phyloP scores from a whole-genome alignment of 2,329 filamentous ascomycete species.

The Periconia digitata region DNA sequence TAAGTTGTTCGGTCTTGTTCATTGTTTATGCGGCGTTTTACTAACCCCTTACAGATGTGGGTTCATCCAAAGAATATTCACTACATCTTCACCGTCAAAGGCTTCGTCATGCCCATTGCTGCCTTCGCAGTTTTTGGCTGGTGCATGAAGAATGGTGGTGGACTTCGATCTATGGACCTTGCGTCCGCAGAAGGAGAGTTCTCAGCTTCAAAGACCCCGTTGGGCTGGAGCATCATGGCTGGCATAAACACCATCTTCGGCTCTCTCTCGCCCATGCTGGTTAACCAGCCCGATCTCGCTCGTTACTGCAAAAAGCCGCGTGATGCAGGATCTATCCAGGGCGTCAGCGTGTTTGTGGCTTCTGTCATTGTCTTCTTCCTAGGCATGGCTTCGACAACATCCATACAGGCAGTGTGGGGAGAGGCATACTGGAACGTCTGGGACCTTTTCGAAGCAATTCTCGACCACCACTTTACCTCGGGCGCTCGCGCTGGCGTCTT shows the following conservation, averaged over 20 bases:
- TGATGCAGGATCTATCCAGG: slow-evolving; percentile 34
- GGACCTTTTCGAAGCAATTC: slow-evolving; percentile 49
- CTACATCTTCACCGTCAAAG: slow-evolving; percentile 27
- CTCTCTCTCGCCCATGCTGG: slow-evolving; percentile 43
- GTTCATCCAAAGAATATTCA: slow-evolving; percentile 36
- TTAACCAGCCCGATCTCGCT: slow-evolving; percentile 48
- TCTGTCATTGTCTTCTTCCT: slow-evolving; percentile 46
- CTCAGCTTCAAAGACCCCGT: slow-evolving; percentile 20
- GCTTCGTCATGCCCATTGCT: slow-evolving; percentile 36
- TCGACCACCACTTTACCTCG: slow-evolving; percentile 41
- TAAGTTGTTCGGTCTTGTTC: not conserved
- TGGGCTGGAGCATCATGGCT: slow-evolving; percentile 44
- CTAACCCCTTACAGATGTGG: slow-evolving; percentile 9
- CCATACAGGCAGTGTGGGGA: slow-evolving; percentile 39
- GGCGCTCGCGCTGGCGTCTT: slow-evolving; percentile 45
- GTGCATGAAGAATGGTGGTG: slow-evolving; percentile 36
- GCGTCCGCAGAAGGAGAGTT: slow-evolving; percentile 8
- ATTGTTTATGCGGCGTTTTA: not conserved
- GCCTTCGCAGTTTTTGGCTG: slow-evolving; percentile 40
- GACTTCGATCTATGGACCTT: slow-evolving; percentile 18
- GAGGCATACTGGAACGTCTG: slow-evolving; percentile 50
- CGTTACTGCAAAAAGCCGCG: slow-evolving; percentile 41
- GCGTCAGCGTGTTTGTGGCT: slow-evolving; percentile 41
- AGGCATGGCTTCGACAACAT: slow-evolving; percentile 42
- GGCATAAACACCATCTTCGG: slow-evolving; percentile 49